Conservation (phyloP, 2,329 filamentous ascomycete species). For the Neonectria hederae region DNA sequence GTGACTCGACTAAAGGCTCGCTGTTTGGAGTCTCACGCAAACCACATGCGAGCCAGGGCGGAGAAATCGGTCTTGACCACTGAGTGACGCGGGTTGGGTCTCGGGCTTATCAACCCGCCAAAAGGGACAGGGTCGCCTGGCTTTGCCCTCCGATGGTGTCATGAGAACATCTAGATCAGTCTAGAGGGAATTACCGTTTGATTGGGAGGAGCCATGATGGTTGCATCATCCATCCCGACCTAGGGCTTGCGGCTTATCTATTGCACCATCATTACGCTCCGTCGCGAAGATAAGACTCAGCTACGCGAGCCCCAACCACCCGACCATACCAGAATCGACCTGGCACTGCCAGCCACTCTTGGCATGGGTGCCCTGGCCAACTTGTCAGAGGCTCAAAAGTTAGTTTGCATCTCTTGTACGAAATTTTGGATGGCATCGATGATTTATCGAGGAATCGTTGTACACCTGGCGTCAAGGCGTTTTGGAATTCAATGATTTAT, state of each 20-base stretch:
- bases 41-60: constrained; percentile 60
- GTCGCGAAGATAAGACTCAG: neutral
- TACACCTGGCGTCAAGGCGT: constrained; percentile 33
- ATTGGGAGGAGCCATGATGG: neutral
- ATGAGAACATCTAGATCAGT: neutral
- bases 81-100: constrained; percentile 43
- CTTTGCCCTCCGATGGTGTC: neutral
- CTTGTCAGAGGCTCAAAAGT: constrained; percentile 29
- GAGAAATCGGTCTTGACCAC: constrained; percentile 60
- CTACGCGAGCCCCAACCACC: neutral
- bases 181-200: neutral
- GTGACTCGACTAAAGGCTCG: constrained; percentile 65
- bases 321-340: neutral
- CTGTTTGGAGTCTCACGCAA: constrained; percentile 65
- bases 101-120: constrained; percentile 6
- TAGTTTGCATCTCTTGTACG: constrained; percentile 20
- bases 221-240: neutral
- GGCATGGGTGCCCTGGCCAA: neutral
- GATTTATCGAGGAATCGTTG: neutral
- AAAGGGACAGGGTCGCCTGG: neutral
- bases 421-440: constrained; percentile 11
- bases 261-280: neutral
- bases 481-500: constrained; percentile 21
- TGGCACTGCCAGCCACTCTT: neutral
- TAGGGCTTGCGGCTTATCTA: constrained; percentile 3